Evolutionary conservation across 352 stramenopile species (phyloP).

Genomic region (Phytophthora gonapodyides): DNA sequence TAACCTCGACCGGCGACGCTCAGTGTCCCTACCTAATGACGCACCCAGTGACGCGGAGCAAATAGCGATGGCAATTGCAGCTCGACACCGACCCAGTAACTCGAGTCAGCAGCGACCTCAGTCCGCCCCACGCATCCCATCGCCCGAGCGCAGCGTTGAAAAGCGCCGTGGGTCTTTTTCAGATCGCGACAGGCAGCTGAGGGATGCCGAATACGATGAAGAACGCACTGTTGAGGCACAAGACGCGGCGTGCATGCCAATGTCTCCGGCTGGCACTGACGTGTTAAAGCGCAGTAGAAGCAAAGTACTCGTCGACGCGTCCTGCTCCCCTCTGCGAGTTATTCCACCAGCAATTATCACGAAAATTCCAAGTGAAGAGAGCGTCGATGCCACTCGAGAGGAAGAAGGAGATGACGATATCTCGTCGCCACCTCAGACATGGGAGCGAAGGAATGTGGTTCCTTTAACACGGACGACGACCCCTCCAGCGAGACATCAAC

Average conservation of each 20-base stretch:
- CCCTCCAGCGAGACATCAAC: no score
- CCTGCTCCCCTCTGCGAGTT: constrained; percentile 34
- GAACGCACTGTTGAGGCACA: constrained; percentile 6
- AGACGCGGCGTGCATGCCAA: constrained; percentile 23
- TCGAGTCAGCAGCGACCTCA: constrained; percentile 26
- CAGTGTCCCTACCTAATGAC: constrained; percentile 11
- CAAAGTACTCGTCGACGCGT: constrained; percentile 34
- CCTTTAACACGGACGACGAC: constrained; percentile 2
- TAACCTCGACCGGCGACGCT: constrained; percentile 54
- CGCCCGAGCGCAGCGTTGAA: constrained; percentile 30
- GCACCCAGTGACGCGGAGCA: constrained; percentile 22
- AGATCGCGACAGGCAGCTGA: constrained; percentile 7
- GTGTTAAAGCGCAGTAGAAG: constrained; percentile 18
- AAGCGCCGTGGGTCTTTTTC: constrained; percentile 32
- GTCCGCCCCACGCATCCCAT: constrained; percentile 30
- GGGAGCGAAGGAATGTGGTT: constrained; percentile 4
- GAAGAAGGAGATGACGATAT: constrained; percentile 15
- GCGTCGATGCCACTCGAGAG: neutral
- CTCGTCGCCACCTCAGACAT: constrained; percentile 12
- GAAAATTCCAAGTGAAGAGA: neutral
- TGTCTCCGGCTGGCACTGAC: constrained; percentile 13
- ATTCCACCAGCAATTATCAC: constrained; percentile 24
- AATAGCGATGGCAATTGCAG: constrained; percentile 32
- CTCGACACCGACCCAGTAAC: constrained; percentile 16
- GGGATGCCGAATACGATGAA: constrained; percentile 5